Conservation (phyloP, 2,329 filamentous ascomycete genomes). For the Spiromastix sp. region DNA sequence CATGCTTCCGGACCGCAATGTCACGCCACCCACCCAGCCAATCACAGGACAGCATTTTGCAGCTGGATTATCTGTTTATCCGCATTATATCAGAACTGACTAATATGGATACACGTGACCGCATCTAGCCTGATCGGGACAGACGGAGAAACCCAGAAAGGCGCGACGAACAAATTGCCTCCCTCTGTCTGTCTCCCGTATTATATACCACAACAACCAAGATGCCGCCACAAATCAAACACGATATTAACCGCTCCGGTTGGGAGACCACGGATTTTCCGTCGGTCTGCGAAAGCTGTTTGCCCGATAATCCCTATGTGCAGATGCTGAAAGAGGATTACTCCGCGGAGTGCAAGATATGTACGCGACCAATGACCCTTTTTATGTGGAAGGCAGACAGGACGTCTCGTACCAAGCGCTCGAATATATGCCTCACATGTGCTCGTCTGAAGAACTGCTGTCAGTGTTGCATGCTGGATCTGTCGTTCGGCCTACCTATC, state of each 20-base stretch:
- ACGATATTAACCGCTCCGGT: conserved; percentile 87
- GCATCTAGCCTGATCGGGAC: too few relatives aligned
- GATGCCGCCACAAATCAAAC: conserved; percentile 82
- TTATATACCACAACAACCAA: too few relatives aligned
- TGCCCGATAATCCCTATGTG: conserved; percentile 94
- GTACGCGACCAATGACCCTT: conserved; percentile 89
- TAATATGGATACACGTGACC: too few relatives aligned
- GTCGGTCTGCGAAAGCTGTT: conserved; percentile 65
- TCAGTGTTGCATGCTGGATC: conserved; percentile 96
- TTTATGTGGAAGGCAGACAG: conserved; percentile 93
- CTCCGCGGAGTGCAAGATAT: conserved; percentile 77
- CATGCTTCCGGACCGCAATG: too few relatives aligned
- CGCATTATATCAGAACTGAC: too few relatives aligned
- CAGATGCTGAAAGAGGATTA: conserved; percentile 99
- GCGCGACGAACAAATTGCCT: too few relatives aligned
- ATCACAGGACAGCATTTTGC: too few relatives aligned
- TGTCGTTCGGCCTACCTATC: conserved; percentile 91
- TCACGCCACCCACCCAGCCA: too few relatives aligned
- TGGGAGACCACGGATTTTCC: conserved; percentile 66
- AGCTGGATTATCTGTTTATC: too few relatives aligned
- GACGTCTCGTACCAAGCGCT: conserved; percentile 82
- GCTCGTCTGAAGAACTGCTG: conserved; percentile 97
- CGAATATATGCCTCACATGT: conserved; percentile 92
- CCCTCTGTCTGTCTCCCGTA: too few relatives aligned
- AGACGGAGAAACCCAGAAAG: too few relatives aligned